Conservation (phyloP, 805 yeast genomes). For the Candida quercuum region DNA sequence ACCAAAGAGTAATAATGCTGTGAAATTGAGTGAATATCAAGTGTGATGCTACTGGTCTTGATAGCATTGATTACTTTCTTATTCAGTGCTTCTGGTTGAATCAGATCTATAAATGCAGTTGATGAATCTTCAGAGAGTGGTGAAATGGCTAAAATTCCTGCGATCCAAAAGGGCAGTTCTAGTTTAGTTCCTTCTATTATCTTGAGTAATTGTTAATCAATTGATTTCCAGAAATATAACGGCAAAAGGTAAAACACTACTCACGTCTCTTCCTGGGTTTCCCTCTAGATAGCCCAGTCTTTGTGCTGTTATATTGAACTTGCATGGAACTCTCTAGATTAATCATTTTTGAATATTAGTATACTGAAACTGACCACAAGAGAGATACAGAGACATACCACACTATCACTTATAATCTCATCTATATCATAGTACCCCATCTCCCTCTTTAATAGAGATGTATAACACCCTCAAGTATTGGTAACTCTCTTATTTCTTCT, state of each 20-base stretch:
- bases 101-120: constrained; percentile 55
- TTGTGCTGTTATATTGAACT: constrained; percentile 71
- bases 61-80: constrained; percentile 73
- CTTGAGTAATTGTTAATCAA: constrained; percentile 16
- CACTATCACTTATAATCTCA: constrained; percentile 65
- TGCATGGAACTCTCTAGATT: constrained; percentile 61
- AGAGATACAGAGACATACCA: constrained; percentile 26
- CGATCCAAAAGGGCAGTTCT: constrained; percentile 87
- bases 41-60: constrained; percentile 57
- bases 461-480: too few relatives aligned
- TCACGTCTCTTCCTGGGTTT: constrained; percentile 49
- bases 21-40: constrained; percentile 63
- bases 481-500: too few relatives aligned
- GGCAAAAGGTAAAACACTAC: not conserved
- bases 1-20: constrained; percentile 67
- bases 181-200: constrained; percentile 55
- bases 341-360: too few relatives aligned
- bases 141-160: constrained; percentile 63
- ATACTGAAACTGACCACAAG: not conserved
- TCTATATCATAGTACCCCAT: constrained; percentile 68
- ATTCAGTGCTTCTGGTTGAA: constrained; percentile 67
- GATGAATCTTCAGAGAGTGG: constrained; percentile 26
- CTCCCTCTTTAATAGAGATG: not conserved
- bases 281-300: constrained; percentile 87
- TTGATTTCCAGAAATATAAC: constrained; percentile 15